phyloP scores from a whole-genome alignment of 1,284 basidiomycete species.

The Ganoderma meredithae region DNA sequence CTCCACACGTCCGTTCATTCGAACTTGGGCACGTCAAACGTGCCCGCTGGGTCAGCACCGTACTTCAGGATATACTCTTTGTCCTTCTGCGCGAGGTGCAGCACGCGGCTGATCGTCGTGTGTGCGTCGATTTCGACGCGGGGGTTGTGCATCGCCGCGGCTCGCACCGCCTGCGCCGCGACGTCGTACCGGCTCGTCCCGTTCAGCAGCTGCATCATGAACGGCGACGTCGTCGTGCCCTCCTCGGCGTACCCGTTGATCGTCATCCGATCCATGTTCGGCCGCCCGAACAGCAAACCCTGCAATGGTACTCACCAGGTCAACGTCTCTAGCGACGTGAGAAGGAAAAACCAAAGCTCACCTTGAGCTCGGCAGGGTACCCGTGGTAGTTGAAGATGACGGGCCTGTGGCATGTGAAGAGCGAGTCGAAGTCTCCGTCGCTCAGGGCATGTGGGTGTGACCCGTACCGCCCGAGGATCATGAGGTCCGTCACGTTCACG shows the following conservation, averaged over 20 bases:
- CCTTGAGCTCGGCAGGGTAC: slow-evolving; percentile 69
- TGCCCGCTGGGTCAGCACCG: slow-evolving; percentile 60
- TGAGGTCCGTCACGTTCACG: slow-evolving; percentile 84
- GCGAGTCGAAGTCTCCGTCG: slow-evolving; percentile 66
- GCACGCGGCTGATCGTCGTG: slow-evolving; percentile 55
- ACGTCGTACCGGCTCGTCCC: slow-evolving; percentile 70
- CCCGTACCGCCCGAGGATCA: slow-evolving; percentile 75
- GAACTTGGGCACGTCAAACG: slow-evolving; percentile 54
- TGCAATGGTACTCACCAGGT: slow-evolving; percentile 28
- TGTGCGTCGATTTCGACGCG: slow-evolving; percentile 63
- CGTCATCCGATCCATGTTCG: slow-evolving; percentile 54
- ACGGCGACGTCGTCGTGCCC: slow-evolving; percentile 74
- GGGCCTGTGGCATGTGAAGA: slow-evolving; percentile 77
- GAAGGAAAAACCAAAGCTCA: slow-evolving; percentile 9
- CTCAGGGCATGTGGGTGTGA: slow-evolving; percentile 82
- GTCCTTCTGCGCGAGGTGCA: slow-evolving; percentile 63
- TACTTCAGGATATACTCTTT: slow-evolving; percentile 61
- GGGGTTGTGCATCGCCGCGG: slow-evolving; percentile 57
- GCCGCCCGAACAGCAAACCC: slow-evolving; percentile 67
- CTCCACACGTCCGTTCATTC: slow-evolving; percentile 22
- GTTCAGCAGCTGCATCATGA: slow-evolving; percentile 80
- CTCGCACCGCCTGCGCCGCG: slow-evolving; percentile 63
- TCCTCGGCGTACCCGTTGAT: slow-evolving; percentile 72
- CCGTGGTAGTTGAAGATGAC: slow-evolving; percentile 90
- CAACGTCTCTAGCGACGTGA: not conserved